phyloP scores from a whole-genome alignment of 148 eudicot genomes.

The Spergularia marina region DNA sequence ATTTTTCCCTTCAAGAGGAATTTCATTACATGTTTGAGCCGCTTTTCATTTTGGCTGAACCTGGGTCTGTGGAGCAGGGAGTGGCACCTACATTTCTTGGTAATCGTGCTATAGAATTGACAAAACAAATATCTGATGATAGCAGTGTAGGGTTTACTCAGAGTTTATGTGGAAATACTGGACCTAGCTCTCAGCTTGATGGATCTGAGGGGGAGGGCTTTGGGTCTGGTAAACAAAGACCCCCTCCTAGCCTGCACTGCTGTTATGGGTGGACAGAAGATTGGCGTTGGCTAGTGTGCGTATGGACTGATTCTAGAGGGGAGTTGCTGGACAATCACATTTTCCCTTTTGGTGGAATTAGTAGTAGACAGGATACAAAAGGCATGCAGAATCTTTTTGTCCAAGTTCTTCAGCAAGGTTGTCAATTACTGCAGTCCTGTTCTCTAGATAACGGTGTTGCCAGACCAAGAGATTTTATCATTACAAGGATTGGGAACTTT shows the following conservation, averaged over 20 bases:
- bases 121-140: conserved; percentile 66
- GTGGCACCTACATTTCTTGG: conserved; percentile 47
- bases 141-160: conserved; percentile 48
- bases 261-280: conserved; percentile 99
- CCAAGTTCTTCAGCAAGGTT: conserved; percentile 96
- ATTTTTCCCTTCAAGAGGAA: conserved; percentile 58
- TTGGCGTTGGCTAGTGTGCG: conserved; percentile 97
- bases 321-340: conserved; percentile 87
- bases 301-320: conserved; percentile 98
- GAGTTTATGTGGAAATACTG: conserved; percentile 53
- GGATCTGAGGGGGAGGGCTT: conserved; percentile 60
- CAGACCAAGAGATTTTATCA: conserved; percentile 84
- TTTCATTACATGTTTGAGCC: conserved; percentile 85
- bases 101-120: conserved; percentile 42
- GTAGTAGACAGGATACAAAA: conserved; percentile 97
- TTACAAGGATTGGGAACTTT: conserved; percentile 88
- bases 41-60: conserved; percentile 91
- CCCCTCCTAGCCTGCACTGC: conserved; percentile 84
- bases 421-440: conserved; percentile 83
- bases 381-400: conserved; percentile 93
- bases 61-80: conserved; percentile 82
- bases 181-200: conserved; percentile 61
- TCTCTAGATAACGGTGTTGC: conserved; percentile 54
- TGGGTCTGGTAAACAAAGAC: conserved; percentile 51
- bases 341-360: conserved; percentile 95